Conservation (phyloP, 2,329 filamentous ascomycete genomes). For the Tolypocladium album region DNA sequence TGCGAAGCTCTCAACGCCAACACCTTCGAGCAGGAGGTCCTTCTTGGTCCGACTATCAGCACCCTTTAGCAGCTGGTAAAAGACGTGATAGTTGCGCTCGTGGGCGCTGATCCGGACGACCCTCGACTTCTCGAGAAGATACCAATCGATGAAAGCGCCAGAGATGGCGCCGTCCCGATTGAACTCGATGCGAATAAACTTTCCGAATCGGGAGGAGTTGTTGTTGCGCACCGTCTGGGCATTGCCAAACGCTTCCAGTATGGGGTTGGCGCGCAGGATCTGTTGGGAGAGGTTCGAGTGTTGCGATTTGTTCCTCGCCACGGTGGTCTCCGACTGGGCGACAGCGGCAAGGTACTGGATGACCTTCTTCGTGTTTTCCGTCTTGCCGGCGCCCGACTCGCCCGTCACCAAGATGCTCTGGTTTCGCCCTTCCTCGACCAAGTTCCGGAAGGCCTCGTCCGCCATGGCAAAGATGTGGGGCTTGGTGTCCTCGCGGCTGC, state of each 20-base stretch:
- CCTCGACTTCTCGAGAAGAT: constrained; percentile 93
- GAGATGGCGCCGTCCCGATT: constrained; percentile 78
- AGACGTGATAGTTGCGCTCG: constrained; percentile 94
- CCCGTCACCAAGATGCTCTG: constrained; percentile 97
- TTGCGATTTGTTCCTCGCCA: constrained; percentile 43
- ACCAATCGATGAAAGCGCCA: constrained; percentile 98
- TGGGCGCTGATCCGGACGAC: constrained; percentile 80
- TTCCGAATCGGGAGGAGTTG: constrained; percentile 96
- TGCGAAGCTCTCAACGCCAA: constrained; percentile 76
- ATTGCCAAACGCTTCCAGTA: constrained; percentile 95
- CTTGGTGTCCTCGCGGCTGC: constrained; percentile 84
- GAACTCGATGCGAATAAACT: constrained; percentile 97
- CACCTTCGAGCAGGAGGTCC: constrained; percentile 62
- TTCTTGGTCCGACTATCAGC: constrained; percentile 64
- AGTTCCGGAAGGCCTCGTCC: constrained; percentile 88
- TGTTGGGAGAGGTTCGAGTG: constrained; percentile 89
- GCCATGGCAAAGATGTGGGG: constrained; percentile 98
- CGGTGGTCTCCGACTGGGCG: constrained; percentile 67
- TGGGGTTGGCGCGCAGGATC: constrained; percentile 91
- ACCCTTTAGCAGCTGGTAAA: constrained; percentile 89
- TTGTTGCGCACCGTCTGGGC: constrained; percentile 97
- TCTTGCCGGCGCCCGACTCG: constrained; percentile 96
- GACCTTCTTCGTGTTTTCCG: constrained; percentile 98
- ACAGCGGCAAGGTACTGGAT: constrained; percentile 97
- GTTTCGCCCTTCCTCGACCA: constrained; percentile 90